Evolutionary conservation across 163 green algal genomes (phyloP), one percentile per base, ranked within the genome.

Genomic region (Scenedesmus sp.): DNA sequence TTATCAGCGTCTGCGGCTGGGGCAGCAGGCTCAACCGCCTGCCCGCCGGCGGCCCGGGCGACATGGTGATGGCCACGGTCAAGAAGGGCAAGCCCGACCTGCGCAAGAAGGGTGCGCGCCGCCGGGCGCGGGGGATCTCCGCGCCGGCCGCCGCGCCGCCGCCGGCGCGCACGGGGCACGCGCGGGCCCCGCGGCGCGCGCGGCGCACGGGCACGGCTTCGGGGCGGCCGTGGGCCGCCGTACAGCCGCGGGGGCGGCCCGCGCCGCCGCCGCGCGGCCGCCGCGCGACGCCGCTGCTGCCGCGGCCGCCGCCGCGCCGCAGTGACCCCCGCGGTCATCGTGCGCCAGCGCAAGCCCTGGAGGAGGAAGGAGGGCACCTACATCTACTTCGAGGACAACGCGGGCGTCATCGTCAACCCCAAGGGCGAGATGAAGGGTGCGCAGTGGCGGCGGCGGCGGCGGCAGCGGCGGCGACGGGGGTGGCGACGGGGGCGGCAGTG

Each of bases 301-400:
- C 42, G 44, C 45, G 18, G 63, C 45, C 28, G 63, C 24, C 29
- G 20, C 48, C 48, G 33, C 33, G n/a, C 1, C 67, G 84, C 91
- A 98, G 96, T 99, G 28, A 94, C 96, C 63, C 96, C 96, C 31
- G 96, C 95, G n/a, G 93, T 99, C 57, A 94, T 99, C 48, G 91
- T 99, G 63, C 90, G 97, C 70, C 97, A 99, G 91, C 89, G 97
- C 80, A 99, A 99, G 94, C 91, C 97, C 26, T 99, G 93, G 91
- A 86, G 97, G 69, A 92, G 97, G 81, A 99, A 98, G 92, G 96
- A 99, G 80, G 97, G 97, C 76, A 89, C 92, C 50, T 98, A 94
- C 90, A 98, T 99, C 78, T 99, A 99, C 91, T 99, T 99, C 88
- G 97, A 99, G 89, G 96, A 99, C 91, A 99, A 99, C 83, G 97